Base-by-base conservation (phyloP, 116 monocot species). In the Trichopus zeylanicus region DNA sequence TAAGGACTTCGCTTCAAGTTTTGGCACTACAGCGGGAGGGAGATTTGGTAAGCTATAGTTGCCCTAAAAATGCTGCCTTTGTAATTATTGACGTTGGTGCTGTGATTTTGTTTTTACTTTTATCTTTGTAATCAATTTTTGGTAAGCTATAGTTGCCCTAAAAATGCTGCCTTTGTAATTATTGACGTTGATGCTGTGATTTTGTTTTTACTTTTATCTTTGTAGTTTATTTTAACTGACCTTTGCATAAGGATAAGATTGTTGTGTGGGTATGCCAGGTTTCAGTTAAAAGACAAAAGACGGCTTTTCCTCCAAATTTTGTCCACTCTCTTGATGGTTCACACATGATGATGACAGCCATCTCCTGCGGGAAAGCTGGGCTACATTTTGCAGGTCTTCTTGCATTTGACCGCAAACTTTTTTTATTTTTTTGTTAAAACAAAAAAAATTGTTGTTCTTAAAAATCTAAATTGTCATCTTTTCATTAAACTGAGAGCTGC, bases 321-420 rank as follows among this genome's bases (percentile, higher is more conserved):
- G 85, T 93, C 23, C 93, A 93, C 57, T 93, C 93, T 21, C 81
- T 93, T 59, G 93, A 93, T 77, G 81, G 93, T 63, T 88, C 93
- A 31, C 93, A 93, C 73, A 93, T 93, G 93, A 93, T 93, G 93
- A 82, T 93, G 93, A 93, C 93, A 57, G 93, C 88, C 32, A 82
- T 78, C 63, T 60, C 93, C 42, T 93, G 93, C 79, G 79, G 68
- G 51, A 66, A 82, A 62, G 72, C 81, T 13, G 82, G 81, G 32
- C 63, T 93, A 47, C 68, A 82, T 42, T 88, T 93, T 72, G 93
- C 93, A 75, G 92, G 92, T 92, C 27, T 12, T 13, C 27, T n/a
- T n/a, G n/a, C n/a, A n/a, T n/a, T n/a, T n/a, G n/a, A n/a, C n/a
- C n/a, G n/a, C n/a, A n/a, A n/a, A n/a, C n/a, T n/a, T n/a, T n/a